Base-by-base conservation (phyloP, 306 rosid genomes). In the Rosa persica region DNA sequence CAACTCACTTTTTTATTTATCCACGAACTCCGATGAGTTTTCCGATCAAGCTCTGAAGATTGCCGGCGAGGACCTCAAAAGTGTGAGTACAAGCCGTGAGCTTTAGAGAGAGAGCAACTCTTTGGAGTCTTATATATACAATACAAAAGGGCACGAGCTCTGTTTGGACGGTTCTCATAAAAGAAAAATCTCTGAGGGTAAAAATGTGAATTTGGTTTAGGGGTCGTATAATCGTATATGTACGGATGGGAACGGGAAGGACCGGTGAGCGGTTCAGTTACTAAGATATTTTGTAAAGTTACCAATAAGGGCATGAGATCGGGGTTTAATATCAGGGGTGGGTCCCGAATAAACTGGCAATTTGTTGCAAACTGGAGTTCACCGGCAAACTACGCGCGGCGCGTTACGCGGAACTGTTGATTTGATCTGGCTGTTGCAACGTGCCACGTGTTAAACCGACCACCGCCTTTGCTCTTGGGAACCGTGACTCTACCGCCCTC, bases 401-500 rank as follows among this genome's bases (percentile, higher is more conserved):
- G 65, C 13, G 36, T 27, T 72, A 86, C 88, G 79, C 91, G 89
- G 86, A 76, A 77, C 19, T 27, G 44, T 2, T 66, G 86, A 82
- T 85, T 85, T 68, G 49, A 79, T 82, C 87, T 78, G 77, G 62
- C 89, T 58, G 72, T 78, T 16, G 12, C 0, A 0, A 48, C 0
- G 1, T 73, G 82, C 84, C 93, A 91, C 89, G 89, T 88, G 82
- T 67, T 38, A 3, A 5, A 20, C 55, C 51, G 16, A 51, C 43
- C 62, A 6, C 39, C 20, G 54, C 79, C 51, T 22, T 81, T 8
- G 0, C 22, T 8, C 39, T 67, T 27, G 55, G 69, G 30, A 87
- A 79, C 67, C 84, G 87, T 89, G 91, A 84, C 47, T 78, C 79
- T 6, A 73, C 86, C 87, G 80, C 64, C 85, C 74, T 73, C 34